Percentiles rank a stretch among this genome's conserved stretches.
Evolutionary conservation across 352 stramenopile species (phyloP).

Genomic region (Phytophthora foliorum): DNA sequence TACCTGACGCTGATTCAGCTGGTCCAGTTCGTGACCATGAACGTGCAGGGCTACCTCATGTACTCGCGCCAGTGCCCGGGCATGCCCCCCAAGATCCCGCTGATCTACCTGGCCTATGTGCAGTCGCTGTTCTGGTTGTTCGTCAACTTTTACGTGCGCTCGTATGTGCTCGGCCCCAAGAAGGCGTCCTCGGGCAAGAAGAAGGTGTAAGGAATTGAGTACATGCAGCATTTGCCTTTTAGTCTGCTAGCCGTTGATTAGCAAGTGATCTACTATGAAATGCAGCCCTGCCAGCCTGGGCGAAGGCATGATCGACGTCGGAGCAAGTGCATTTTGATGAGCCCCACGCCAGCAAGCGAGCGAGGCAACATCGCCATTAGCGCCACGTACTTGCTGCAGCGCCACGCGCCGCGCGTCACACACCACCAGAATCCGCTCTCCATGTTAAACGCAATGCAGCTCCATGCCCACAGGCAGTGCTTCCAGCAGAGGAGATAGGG

Average conservation of each 20-base stretch:
- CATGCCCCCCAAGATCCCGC: constrained; percentile 69
- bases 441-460: constrained; percentile 21
- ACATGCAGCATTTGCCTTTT: neutral
- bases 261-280: neutral
- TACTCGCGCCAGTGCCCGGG: constrained; percentile 89
- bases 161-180: constrained; percentile 72
- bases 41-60: constrained; percentile 66
- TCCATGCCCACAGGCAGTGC: no score
- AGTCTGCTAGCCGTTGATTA: neutral
- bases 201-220: constrained; percentile 19
- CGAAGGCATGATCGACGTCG: no score
- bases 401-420: constrained; percentile 15
- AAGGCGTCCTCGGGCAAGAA: constrained; percentile 37
- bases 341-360: no score
- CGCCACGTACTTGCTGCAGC: constrained; percentile 27
- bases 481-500: no score
- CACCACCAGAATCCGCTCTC: constrained; percentile 30
- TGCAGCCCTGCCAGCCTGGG: no score
- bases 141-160: constrained; percentile 95
- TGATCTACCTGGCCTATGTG: constrained; percentile 95
- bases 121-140: constrained; percentile 96
- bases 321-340: no score
- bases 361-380: neutral
- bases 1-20: constrained; percentile 96
- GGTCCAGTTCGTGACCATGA: constrained; percentile 92